phyloP scores from a whole-genome alignment of 1,139 yeast genomes.

The Kluyveromyces sp. region DNA sequence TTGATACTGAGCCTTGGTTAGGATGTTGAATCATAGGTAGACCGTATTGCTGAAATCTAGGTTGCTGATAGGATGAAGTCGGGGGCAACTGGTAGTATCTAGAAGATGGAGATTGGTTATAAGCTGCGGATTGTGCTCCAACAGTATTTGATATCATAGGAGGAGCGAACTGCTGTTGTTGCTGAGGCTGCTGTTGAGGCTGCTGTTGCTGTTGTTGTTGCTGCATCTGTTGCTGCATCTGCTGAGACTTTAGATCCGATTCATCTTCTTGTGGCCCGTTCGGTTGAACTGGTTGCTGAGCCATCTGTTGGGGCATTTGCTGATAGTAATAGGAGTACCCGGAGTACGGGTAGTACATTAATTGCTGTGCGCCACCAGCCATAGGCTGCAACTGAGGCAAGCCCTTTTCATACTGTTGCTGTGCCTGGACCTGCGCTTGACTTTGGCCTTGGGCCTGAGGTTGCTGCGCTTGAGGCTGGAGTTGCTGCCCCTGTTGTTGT shows the following conservation, averaged over 20 bases:
- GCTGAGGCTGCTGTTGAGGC: not conserved
- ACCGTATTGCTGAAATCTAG: slow-evolving; percentile 14
- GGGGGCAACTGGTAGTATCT: slow-evolving; percentile 6
- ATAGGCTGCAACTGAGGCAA: slow-evolving; percentile 6
- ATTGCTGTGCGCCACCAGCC: slow-evolving; percentile 2
- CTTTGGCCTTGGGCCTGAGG: slow-evolving; percentile 12
- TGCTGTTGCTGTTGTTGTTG: slow-evolving; percentile 12
- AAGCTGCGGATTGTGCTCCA: not conserved
- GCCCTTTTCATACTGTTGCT: slow-evolving; percentile 1
- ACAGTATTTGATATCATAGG: not conserved
- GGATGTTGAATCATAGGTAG: slow-evolving; percentile 3
- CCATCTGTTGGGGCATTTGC: slow-evolving; percentile 3
- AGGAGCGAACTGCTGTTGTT: slow-evolving; percentile 3
- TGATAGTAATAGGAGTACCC: slow-evolving; percentile 6
- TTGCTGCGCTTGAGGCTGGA: slow-evolving; percentile 16
- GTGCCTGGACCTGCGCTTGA: slow-evolving; percentile 12
- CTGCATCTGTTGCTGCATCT: not conserved
- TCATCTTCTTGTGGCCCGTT: slow-evolving; percentile 7
- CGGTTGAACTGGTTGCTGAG: slow-evolving; percentile 7
- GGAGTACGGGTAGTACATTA: slow-evolving; percentile 7
- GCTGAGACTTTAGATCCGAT: not conserved
- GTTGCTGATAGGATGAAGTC: slow-evolving; percentile 10
- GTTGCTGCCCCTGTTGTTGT: slow-evolving; percentile 14
- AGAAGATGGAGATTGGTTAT: slow-evolving; percentile 3
- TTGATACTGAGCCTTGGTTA: slow-evolving; percentile 11